Evolutionary conservation across 257 asterid species (phyloP), one percentile per base, ranked within the genome.

Genomic region (Eucommia ulmoides): DNA sequence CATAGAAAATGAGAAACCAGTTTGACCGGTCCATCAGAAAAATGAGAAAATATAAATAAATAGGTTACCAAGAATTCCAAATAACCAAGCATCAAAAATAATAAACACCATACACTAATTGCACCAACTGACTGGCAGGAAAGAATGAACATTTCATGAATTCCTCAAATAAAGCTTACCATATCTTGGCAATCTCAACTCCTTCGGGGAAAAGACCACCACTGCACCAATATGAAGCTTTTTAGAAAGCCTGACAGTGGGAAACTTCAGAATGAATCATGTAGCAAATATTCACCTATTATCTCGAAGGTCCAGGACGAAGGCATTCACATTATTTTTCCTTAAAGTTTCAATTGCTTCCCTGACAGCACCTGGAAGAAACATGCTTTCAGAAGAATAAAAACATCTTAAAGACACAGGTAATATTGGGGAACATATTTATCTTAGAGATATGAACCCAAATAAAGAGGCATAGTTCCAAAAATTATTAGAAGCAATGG

Each of bases 131-230:
- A 35, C 44, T 35, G 38, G 38, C 38, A n/a, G 38, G 38, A 12
- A 29, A 29, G 12, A 29, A 29, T 29, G 38, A 29, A 5, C 38
- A 29, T 12, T 5, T 29, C 7, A 29, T 29, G 38, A 7, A 38
- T 14, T 38, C 1, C 41, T 23, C 20, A 46, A 24, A 47, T 49
- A 29, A 49, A 58, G 66, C 96, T 81, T 71, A 91, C 98, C 98
- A 91, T 23, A 91, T 91, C 69, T 91, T 91, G 55, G 98, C 98
- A 51, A 91, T 81, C 74, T 91, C 98, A 62, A 91, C 78, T 83
- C 96, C 98, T 78, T 91, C 98, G 29, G 98, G 98, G 62, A 91
- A 91, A 51, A 91, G 83, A 61, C 98, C 96, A 46, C 98, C 98
- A 51, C 98, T 91, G 88, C 74, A 77, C 54, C 60, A 70, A 63